phyloP scores from a whole-genome alignment of 208 protist species.

The Crithidia thermophila region DNA sequence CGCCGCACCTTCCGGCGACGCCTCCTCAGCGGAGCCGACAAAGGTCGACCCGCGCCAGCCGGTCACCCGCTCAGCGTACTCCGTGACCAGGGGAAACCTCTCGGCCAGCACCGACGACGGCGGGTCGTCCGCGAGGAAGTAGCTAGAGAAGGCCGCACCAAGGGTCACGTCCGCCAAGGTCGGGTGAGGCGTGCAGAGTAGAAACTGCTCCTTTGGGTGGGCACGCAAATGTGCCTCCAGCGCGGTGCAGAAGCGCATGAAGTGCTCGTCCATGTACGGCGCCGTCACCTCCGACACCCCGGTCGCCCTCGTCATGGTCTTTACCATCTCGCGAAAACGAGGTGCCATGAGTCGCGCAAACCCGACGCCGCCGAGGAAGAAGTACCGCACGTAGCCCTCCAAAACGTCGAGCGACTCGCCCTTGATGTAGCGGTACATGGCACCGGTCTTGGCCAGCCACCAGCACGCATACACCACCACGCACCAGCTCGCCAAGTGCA shows the following conservation, averaged over 20 bases:
- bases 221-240: constrained; percentile 71
- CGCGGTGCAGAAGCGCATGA: constrained; percentile 65
- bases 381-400: constrained; percentile 78
- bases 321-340: constrained; percentile 60
- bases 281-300: constrained; percentile 69
- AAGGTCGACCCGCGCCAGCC: constrained; percentile 65
- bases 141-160: constrained; percentile 68
- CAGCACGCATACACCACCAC: constrained; percentile 78
- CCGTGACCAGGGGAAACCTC: constrained; percentile 63
- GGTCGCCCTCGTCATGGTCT: constrained; percentile 44
- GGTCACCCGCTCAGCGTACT: constrained; percentile 79
- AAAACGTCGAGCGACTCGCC: constrained; percentile 62
- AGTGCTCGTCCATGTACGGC: constrained; percentile 85
- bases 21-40: constrained; percentile 10
- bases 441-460: constrained; percentile 79
- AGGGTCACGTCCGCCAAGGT: constrained; percentile 86
- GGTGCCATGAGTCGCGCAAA: constrained; percentile 47
- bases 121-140: constrained; percentile 84
- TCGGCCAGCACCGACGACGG: constrained; percentile 62
- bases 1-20: not conserved
- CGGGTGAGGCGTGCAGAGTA: constrained; percentile 85
- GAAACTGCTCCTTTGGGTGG: constrained; percentile 42
- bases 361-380: constrained; percentile 56
- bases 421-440: constrained; percentile 78
- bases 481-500: constrained; percentile 72